Evolutionary conservation across 495 filamentous ascomycete species (phyloP).

Genomic region (Oidiodendron maius): DNA sequence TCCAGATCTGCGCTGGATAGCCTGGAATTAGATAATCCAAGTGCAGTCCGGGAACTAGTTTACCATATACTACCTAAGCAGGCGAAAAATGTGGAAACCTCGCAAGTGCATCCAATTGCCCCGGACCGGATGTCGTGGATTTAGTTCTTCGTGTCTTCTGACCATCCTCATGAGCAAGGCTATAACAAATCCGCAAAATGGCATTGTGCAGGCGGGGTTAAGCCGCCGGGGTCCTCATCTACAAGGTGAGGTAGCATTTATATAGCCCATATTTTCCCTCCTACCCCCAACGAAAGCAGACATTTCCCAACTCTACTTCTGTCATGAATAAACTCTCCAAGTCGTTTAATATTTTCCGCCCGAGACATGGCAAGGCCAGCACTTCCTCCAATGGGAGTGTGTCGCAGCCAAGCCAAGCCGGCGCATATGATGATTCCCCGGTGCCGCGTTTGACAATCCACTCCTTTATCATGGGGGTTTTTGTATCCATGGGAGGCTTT

Average conservation of each 20-base stretch:
- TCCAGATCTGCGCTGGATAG: background rate
- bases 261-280: too few species aligned
- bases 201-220: background rate
- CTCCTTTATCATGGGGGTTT: conserved; percentile 43
- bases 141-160: too few species aligned
- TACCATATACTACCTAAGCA: too few species aligned
- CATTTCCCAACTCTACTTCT: too few species aligned
- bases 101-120: too few species aligned
- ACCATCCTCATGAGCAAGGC: too few species aligned
- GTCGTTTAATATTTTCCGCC: conserved; percentile 1
- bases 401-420: conserved; percentile 19
- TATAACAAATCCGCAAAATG: too few species aligned
- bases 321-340: conserved; percentile 14
- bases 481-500: conserved; percentile 55
- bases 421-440: conserved; percentile 22
- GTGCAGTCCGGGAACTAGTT: background rate
- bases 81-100: too few species aligned
- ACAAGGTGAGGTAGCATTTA: conserved; percentile 1
- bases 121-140: too few species aligned
- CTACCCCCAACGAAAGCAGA: too few species aligned
- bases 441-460: conserved; percentile 34
- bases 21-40: too few species aligned
- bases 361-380: background rate
- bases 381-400: conserved; percentile 5
- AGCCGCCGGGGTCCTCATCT: background rate